Base-by-base conservation (phyloP, 2,329 filamentous ascomycete genomes). In the Phialocephala sp. region DNA sequence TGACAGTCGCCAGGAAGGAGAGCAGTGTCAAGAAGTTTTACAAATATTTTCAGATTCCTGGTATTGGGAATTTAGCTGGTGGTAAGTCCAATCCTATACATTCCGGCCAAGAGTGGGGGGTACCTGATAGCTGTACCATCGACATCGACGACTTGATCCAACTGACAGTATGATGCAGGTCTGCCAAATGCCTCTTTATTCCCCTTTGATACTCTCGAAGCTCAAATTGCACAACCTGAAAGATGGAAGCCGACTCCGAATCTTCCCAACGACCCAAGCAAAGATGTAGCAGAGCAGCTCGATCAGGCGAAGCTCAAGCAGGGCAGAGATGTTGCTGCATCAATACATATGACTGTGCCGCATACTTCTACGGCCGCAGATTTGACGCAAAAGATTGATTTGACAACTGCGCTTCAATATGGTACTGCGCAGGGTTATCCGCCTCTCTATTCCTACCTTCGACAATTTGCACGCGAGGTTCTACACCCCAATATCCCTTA, bases 191-290 rank as follows among this genome's bases (percentile, higher is more conserved):
- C 89, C 45, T 85, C 85, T 65, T 92, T 92, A 80, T 97, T 97
- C 75, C 94, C 94, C 9, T 97, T 91, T 78, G 93, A 97, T 73
- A 95, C 93, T 0, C 87, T 97, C 68, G 92, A 97, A 79, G 92
- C 93, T 47, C 88, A 90, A 70, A 87, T 90, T 67, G 92, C 92
- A 37, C 85, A 87, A 68, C 89, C 92, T 8, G 82, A 90, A 69
- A 87, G 93, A 77, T 95, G 91, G 84, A 83, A 85, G 39, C 90
- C 90, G 0, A 89, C 89, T 12, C 85, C 88, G 43, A 91, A 90
- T 76, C 80, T 83, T 56, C 86, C 87, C 11, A 76, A 75, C 24
- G 71, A 68, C 35, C 70, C 80, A 81, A 65, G 55, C 60, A 65
- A 69, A 57, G 62, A 69, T 52, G 62, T 83, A 1, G 71, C 78